Base-by-base conservation (phyloP, 140 eudicot species). In the Stevia rebaudiana region DNA sequence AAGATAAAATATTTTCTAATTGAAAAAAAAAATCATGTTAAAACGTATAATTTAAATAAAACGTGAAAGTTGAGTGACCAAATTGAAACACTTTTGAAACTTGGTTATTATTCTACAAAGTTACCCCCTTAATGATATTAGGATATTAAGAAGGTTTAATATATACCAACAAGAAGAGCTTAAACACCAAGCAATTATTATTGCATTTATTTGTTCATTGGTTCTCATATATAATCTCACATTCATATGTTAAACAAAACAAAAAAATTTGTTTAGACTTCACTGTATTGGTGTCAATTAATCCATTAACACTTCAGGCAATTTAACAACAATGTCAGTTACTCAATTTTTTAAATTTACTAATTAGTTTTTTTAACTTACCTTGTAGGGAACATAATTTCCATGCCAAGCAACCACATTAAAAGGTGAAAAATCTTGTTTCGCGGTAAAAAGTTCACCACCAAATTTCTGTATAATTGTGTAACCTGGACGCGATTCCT, bases 401-500 rank as follows among this genome's bases (percentile, higher is more conserved):
- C 99, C 99, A 76, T 92, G 99, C 99, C 99, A 92, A 17, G 99
- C 99, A 39, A 83, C 99, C 60, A 88, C 99, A 67, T 92, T 92
- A 65, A 92, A 92, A 4, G 99, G 97, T 50, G 99, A 92, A 73
- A 92, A 92, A 78, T 92, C 95, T 74, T 92, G 99, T 64, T 76
- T 92, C 51, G 99, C 99, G 6, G 90, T 92, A 69, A 92, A 92
- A 60, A 92, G 88, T 72, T 92, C 97, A 4, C 99, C 99, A 33
- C 99, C 99, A 67, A 79, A 92, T 73, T 92, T 92, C 67, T 92
- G 99, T 53, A 92, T 77, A 23, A 88, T 81, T 25, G 87, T 85
- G 74, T 73, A 92, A 69, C 92, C 87, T 12, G 97, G 95, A 72
- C 88, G 84, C 41, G 83, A 19, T 52, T 60, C 66, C 67, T 74